Conservation (phyloP, 163 green algal genomes). For the Chlamydomonas reinhardtii region DNA sequence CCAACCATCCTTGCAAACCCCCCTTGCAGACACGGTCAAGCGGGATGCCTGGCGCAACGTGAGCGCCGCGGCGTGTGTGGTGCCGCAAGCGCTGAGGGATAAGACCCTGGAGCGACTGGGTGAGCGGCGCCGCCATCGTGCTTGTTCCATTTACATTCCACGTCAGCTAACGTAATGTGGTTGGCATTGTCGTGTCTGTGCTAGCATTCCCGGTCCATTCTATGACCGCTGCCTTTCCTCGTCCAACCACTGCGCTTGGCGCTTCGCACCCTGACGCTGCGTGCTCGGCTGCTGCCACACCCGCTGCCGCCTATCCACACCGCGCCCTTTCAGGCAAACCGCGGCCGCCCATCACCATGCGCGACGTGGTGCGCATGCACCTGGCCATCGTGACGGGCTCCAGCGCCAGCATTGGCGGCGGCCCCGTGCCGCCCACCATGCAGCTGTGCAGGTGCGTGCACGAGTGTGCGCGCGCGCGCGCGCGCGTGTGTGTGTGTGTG, state of each 20-base stretch:
- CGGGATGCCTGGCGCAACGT: constrained; percentile 55
- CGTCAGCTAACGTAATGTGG: too few relatives aligned
- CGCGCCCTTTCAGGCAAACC: not conserved
- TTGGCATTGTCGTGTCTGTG: too few relatives aligned
- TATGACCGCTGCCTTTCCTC: too few relatives aligned
- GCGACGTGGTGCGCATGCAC: constrained; percentile 57
- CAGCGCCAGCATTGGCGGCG: not conserved
- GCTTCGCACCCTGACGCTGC: too few relatives aligned
- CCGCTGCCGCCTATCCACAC: too few relatives aligned
- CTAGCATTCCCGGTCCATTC: too few relatives aligned
- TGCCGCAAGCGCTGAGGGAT: constrained; percentile 32
- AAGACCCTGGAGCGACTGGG: constrained; percentile 17
- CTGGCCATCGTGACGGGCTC: constrained; percentile 27
- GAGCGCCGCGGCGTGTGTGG: constrained; percentile 12
- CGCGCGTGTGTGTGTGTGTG: too few relatives aligned
- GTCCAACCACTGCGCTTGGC: too few relatives aligned
- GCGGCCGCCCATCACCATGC: constrained; percentile 1
- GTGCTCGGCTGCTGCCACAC: too few relatives aligned
- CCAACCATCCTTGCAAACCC: too few relatives aligned
- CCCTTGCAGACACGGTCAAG: constrained; percentile 3
- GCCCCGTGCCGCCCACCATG: constrained; percentile 5
- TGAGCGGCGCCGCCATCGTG: not conserved
- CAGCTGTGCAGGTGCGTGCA: constrained; percentile 44
- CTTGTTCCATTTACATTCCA: too few relatives aligned
- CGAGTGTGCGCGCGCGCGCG: too few relatives aligned